Conservation (phyloP, 2,329 filamentous ascomycete species). For the Sphaerulina vaccinii region DNA sequence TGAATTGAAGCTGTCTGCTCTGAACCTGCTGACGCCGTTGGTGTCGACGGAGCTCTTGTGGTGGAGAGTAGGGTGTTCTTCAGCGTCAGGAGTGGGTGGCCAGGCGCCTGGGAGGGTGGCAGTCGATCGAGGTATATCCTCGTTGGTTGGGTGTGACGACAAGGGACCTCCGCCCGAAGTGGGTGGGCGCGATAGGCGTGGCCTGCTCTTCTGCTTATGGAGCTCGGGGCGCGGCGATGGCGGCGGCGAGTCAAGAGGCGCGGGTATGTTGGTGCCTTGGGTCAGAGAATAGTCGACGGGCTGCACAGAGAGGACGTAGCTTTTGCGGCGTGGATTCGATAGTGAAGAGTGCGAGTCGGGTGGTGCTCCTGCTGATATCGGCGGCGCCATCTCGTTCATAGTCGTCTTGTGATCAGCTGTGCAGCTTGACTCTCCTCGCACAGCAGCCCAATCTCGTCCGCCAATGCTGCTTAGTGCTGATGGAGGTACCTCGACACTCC, state of each 20-base stretch:
- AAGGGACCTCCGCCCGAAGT: slow-evolving; percentile 37
- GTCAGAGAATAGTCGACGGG: slow-evolving; percentile 29
- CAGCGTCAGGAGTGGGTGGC: slow-evolving; percentile 29
- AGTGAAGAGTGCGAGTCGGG: slow-evolving; percentile 12
- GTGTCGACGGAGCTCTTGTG: slow-evolving; percentile 15
- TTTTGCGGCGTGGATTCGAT: not conserved
- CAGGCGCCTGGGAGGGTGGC: slow-evolving; percentile 24
- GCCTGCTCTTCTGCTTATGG: slow-evolving; percentile 7
- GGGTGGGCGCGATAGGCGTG: slow-evolving; percentile 27
- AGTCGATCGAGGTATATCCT: too few relatives aligned
- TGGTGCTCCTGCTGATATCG: slow-evolving; percentile 22
- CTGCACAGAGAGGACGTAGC: not conserved
- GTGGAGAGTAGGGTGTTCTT: slow-evolving; percentile 10
- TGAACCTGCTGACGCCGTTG: slow-evolving; percentile 21
- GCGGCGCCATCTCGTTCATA: not conserved
- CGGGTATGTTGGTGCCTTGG: slow-evolving; percentile 30
- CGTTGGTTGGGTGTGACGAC: slow-evolving; percentile 36
- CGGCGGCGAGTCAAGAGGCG: slow-evolving; percentile 30
- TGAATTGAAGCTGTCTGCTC: slow-evolving; percentile 30
- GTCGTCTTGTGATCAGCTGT: too few relatives aligned
- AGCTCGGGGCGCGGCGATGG: slow-evolving; percentile 18
- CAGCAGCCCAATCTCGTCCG: too few relatives aligned
- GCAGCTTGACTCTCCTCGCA: too few relatives aligned
- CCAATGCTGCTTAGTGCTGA: too few relatives aligned
- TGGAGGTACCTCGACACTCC: too few relatives aligned